Evolutionary conservation across 2,329 filamentous ascomycete genomes (phyloP).

Genomic region (Fusarium beomiforme): DNA sequence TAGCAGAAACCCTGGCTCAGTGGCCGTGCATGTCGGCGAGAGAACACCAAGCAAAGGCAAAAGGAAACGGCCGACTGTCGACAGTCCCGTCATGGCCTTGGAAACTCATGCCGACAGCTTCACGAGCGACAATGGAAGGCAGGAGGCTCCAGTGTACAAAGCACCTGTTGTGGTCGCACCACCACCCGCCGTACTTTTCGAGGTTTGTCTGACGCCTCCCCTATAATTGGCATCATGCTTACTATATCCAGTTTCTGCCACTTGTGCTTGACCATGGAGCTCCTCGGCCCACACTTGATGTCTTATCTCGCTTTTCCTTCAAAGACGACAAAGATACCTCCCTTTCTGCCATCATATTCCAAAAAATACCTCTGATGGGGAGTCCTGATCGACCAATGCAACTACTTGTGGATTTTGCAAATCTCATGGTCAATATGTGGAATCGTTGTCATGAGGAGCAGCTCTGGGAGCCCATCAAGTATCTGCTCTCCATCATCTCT

Average conservation of each 20-base stretch:
- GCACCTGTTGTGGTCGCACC: slow-evolving; percentile 36
- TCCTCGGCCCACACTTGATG: slow-evolving; percentile 73
- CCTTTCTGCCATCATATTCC: slow-evolving; percentile 74
- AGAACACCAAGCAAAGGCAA: slow-evolving; percentile 75
- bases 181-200: slow-evolving; percentile 53
- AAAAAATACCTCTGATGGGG: slow-evolving; percentile 70
- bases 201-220: slow-evolving; percentile 50
- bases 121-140: slow-evolving; percentile 47
- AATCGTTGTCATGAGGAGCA: slow-evolving; percentile 71
- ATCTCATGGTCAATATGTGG: slow-evolving; percentile 74
- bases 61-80: slow-evolving; percentile 71
- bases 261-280: slow-evolving; percentile 71
- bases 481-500: slow-evolving; percentile 71
- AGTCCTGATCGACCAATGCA: slow-evolving; percentile 59
- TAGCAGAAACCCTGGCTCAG: slow-evolving; percentile 53
- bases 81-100: slow-evolving; percentile 73
- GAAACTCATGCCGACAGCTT: slow-evolving; percentile 61
- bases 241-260: slow-evolving; percentile 63
- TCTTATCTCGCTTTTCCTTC: slow-evolving; percentile 70
- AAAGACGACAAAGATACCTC: slow-evolving; percentile 71
- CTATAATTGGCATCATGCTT: slow-evolving; percentile 29
- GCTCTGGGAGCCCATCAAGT: slow-evolving; percentile 69
- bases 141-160: slow-evolving; percentile 23
- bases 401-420: slow-evolving; percentile 72
- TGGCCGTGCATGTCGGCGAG: slow-evolving; percentile 58